Evolutionary conservation across 495 filamentous ascomycete genomes (phyloP).

Genomic region (Pyrenula massariospora): DNA sequence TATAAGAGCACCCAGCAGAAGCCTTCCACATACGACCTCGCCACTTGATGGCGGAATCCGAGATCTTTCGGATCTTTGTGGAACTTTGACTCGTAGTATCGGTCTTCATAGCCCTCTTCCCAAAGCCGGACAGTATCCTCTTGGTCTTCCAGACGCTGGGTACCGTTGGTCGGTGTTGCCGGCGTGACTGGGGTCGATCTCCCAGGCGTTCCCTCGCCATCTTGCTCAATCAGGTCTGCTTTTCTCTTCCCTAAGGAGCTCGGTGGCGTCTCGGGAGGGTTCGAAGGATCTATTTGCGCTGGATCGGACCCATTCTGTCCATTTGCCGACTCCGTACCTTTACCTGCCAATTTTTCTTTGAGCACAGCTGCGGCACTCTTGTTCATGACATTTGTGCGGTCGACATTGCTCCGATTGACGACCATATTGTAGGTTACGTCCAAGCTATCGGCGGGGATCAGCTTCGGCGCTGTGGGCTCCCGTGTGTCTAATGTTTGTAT

Average conservation of each 20-base stretch:
- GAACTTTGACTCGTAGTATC: conserved; percentile 98
- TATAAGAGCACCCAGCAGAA: conserved; percentile 97
- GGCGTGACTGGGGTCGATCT: conserved; percentile 35
- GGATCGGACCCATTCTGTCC: conserved; percentile 2
- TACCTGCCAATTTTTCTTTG: conserved; percentile 63
- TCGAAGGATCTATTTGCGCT: conserved; percentile 9
- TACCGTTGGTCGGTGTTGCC: conserved; percentile 26
- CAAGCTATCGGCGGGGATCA: conserved; percentile 52
- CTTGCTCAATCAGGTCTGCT: conserved; percentile 47
- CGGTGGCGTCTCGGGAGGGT: conserved; percentile 18
- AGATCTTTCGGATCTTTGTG: conserved; percentile 68
- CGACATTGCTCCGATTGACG: conserved; percentile 61
- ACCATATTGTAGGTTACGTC: conserved; percentile 79
- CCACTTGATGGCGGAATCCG: conserved; percentile 85
- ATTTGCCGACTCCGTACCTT: too few relatives aligned
- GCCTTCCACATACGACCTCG: conserved; percentile 86
- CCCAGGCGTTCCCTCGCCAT: conserved; percentile 47
- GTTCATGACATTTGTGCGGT: conserved; percentile 75
- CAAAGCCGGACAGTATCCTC: conserved; percentile 76
- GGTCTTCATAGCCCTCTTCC: conserved; percentile 88
- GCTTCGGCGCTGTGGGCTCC: conserved; percentile 25
- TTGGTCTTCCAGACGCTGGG: conserved; percentile 45
- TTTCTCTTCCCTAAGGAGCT: conserved; percentile 51
- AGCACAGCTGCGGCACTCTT: conserved; percentile 87
- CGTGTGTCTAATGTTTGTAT: conserved; percentile 25